Percentiles rank a stretch among this genome's conserved stretches.
phyloP scores from a whole-genome alignment of 768 basidiomycete species.

The Podaxis mareebaensis region DNA sequence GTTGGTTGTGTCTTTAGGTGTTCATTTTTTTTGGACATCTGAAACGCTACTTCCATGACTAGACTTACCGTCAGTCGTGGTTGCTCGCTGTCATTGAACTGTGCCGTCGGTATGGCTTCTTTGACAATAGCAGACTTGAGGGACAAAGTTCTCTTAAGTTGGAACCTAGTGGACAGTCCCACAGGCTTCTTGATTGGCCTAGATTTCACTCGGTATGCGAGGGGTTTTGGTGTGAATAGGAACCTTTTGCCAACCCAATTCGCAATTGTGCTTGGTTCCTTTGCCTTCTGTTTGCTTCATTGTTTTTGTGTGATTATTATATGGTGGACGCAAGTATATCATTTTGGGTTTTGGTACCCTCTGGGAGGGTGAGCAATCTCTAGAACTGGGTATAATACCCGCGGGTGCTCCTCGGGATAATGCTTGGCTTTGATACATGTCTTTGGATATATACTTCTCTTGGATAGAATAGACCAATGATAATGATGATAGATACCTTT shows the following conservation, averaged over 20 bases:
- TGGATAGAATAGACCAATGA: no score
- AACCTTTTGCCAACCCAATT: not conserved
- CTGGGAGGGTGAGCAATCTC: no score
- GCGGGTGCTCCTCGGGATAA: no score
- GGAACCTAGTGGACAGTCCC: not conserved
- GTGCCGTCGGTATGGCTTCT: not conserved
- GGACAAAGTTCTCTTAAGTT: not conserved
- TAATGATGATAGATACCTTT: no score
- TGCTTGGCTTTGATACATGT: no score
- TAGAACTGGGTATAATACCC: no score
- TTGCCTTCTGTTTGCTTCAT: not conserved
- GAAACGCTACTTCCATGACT: not conserved
- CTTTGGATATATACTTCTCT: no score
- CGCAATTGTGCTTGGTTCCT: not conserved
- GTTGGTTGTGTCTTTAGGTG: not conserved
- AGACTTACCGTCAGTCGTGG: not conserved
- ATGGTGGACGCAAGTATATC: no score
- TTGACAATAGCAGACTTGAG: not conserved
- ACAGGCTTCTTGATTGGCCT: not conserved
- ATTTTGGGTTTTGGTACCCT: no score
- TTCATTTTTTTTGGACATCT: not conserved
- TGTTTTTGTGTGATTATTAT: not conserved
- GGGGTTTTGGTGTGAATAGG: constrained; percentile 3
- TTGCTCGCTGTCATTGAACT: not conserved
- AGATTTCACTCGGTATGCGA: constrained; percentile 6